phyloP scores from a whole-genome alignment of 441 rosid genomes.

The Euphorbia celastroides region DNA sequence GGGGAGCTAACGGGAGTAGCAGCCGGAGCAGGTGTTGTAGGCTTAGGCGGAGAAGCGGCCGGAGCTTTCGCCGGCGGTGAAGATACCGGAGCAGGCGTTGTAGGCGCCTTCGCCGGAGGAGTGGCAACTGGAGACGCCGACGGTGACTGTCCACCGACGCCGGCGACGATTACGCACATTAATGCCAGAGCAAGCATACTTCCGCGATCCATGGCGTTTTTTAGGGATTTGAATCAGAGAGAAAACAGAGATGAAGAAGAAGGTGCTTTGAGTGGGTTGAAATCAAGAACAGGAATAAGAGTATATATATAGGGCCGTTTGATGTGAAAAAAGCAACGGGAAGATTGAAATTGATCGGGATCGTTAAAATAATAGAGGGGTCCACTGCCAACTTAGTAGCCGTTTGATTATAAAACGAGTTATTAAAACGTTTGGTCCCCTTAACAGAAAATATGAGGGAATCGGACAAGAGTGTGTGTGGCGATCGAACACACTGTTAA shows the following conservation, averaged over 20 bases:
- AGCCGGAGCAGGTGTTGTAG: slow-evolving; percentile 23
- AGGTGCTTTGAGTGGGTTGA: background rate
- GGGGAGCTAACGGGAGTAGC: slow-evolving; percentile 42
- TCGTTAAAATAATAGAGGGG: slow-evolving; percentile 24
- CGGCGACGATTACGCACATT: slow-evolving; percentile 53
- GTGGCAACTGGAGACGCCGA: slow-evolving; percentile 32
- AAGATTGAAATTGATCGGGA: slow-evolving; percentile 30
- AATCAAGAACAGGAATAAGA: background rate
- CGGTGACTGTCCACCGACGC: slow-evolving; percentile 74
- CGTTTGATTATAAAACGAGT: slow-evolving; percentile 43
- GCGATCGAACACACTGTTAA: slow-evolving; percentile 23
- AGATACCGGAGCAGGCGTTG: slow-evolving; percentile 23
- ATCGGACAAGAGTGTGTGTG: slow-evolving; percentile 7
- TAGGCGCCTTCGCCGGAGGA: slow-evolving; percentile 38
- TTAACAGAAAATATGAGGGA: background rate
- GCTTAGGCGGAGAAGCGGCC: slow-evolving; percentile 22
- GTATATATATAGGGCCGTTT: slow-evolving; percentile 11
- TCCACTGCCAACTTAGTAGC: slow-evolving; percentile 32
- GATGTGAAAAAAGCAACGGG: slow-evolving; percentile 17
- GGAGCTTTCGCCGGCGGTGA: slow-evolving; percentile 39
- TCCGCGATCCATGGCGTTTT: slow-evolving; percentile 42
- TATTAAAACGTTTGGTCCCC: slow-evolving; percentile 13
- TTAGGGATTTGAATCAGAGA: background rate
- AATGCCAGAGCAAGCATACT: slow-evolving; percentile 36
- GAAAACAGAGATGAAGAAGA: background rate